phyloP scores from a whole-genome alignment of 257 asterid species.

The Paraleonurus japonicus region DNA sequence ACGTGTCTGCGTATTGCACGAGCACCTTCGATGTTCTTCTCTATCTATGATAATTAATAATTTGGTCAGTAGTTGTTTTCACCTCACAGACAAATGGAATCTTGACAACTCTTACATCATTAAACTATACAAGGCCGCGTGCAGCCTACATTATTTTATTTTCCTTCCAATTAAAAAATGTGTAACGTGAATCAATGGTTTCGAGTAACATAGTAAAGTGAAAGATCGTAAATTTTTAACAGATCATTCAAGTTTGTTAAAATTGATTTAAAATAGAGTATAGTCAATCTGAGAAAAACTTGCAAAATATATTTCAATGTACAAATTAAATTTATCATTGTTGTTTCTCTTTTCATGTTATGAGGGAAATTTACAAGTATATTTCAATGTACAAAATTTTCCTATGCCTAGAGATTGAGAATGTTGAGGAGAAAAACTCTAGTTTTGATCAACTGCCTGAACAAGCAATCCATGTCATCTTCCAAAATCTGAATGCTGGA shows the following conservation, averaged over 20 bases:
- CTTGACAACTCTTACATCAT: neutral
- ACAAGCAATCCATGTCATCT: slow-evolving; percentile 32
- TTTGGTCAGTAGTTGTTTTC: slow-evolving; percentile 5
- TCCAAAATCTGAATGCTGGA: slow-evolving; percentile 34
- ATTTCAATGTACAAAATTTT: slow-evolving; percentile 1
- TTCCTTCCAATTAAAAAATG: neutral
- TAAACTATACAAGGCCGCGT: slow-evolving; percentile 14
- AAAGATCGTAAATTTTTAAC: neutral
- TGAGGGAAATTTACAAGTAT: neutral
- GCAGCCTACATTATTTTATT: slow-evolving; percentile 5
- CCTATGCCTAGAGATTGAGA: slow-evolving; percentile 32
- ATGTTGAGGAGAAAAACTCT: slow-evolving; percentile 43
- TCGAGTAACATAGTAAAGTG: neutral
- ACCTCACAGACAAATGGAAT: slow-evolving; percentile 17
- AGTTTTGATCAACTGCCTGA: slow-evolving; percentile 39
- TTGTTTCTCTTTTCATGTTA: neutral
- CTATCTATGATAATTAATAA: neutral
- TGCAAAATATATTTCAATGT: neutral
- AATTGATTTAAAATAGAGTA: too few relatives aligned
- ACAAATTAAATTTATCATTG: neutral
- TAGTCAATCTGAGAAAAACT: neutral
- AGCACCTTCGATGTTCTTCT: neutral
- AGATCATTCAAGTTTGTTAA: too few relatives aligned
- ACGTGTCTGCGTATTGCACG: neutral
- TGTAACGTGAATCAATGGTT: neutral